Evolutionary conservation across 2,329 filamentous ascomycete genomes (phyloP).

Genomic region (Bipolaris oryzae): DNA sequence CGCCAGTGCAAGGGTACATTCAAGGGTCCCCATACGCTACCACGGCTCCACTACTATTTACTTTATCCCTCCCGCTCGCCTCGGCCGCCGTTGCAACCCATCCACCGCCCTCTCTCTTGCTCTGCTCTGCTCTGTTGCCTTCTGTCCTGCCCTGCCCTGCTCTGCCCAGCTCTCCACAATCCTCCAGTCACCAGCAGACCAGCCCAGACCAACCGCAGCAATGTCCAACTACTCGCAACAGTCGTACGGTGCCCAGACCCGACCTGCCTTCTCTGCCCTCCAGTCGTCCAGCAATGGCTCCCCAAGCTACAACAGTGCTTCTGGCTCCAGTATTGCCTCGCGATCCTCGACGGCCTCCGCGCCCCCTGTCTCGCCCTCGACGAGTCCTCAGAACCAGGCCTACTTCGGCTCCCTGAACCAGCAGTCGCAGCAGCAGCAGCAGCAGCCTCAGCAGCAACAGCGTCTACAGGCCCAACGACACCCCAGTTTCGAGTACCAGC

Average conservation of each 20-base stretch:
- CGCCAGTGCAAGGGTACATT: conserved; percentile 27
- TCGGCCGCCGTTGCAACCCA: conserved; percentile 8
- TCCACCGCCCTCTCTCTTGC: conserved; percentile 1
- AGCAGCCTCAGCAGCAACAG: conserved; percentile 40
- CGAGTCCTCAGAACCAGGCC: conserved; percentile 41
- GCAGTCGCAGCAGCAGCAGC: conserved; percentile 35
- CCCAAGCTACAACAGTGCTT: conserved; percentile 51
- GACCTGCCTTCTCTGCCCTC: conserved; percentile 46
- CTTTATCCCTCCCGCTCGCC: conserved; percentile 23
- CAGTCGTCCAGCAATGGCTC: conserved; percentile 37
- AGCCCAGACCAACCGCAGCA: not conserved
- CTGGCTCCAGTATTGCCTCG: conserved; percentile 49
- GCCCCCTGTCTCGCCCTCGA: conserved; percentile 44
- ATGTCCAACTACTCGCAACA: conserved; percentile 33
- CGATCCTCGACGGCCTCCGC: conserved; percentile 42
- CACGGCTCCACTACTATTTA: conserved; percentile 21
- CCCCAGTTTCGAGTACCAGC: conserved; percentile 43
- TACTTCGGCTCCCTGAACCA: conserved; percentile 39
- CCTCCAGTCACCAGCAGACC: not conserved
- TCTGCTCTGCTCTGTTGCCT: not conserved
- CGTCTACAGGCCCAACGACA: conserved; percentile 36
- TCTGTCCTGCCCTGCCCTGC: not conserved
- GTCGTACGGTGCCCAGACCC: conserved; percentile 25
- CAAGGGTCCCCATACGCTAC: conserved; percentile 25
- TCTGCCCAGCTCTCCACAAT: not conserved